Conservation (phyloP, 148 eudicot genomes). For the Oxyria digyna region DNA sequence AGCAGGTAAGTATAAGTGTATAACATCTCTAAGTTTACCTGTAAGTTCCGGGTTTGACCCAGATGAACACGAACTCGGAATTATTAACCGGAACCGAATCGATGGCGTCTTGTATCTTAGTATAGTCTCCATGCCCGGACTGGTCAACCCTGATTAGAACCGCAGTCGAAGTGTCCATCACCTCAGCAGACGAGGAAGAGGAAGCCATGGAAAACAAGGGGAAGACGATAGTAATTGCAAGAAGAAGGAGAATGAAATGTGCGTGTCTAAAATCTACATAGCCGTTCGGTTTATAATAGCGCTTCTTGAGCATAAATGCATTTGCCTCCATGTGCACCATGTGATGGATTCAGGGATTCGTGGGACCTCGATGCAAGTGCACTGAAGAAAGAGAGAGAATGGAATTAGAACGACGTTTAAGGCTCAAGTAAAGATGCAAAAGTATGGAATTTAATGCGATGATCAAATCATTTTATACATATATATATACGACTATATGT, state of each 20-base stretch:
- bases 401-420: background rate
- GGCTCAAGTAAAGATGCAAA: background rate
- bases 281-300: background rate
- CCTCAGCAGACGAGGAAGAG: background rate
- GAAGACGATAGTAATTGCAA: background rate
- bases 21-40: slow-evolving; percentile 19
- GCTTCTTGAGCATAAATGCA: background rate
- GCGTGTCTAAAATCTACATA: background rate
- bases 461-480: background rate
- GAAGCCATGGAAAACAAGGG: background rate
- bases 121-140: slow-evolving; percentile 52
- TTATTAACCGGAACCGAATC: slow-evolving; percentile 58
- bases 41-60: slow-evolving; percentile 74
- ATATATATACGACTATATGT: background rate
- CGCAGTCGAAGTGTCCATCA: slow-evolving; percentile 35
- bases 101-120: slow-evolving; percentile 62
- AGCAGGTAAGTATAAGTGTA: background rate
- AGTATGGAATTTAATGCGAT: background rate
- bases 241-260: background rate
- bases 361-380: background rate
- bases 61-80: slow-evolving; percentile 37
- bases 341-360: background rate
- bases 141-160: slow-evolving; percentile 61
- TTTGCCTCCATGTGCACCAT: slow-evolving; percentile 1
- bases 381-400: too few relatives aligned